These are phyloP conservation scores for Tolypocladium endophyticum DNA, from an alignment of 2,329 filamentous ascomycete genomes.

Conservation along the genomic window DNA sequence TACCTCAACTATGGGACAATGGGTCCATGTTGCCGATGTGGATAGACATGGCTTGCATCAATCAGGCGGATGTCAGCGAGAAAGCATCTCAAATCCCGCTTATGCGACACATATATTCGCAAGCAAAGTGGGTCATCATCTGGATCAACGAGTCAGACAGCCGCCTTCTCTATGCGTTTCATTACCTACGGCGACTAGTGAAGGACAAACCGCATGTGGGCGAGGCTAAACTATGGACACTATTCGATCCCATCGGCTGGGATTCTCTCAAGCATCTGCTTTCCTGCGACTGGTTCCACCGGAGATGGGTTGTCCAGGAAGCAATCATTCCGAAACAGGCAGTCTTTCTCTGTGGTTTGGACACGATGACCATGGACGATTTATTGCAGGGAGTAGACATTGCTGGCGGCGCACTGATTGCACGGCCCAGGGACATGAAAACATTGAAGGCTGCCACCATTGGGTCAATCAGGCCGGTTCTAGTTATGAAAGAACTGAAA, in stretches of 20 bases:
- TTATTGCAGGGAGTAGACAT: background rate
- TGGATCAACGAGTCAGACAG: background rate
- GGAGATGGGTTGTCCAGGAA: background rate
- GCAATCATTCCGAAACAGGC: background rate
- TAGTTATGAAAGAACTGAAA: background rate
- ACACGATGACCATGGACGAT: background rate
- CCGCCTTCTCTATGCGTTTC: background rate
- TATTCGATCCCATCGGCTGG: background rate
- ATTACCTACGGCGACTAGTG: background rate
- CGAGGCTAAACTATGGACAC: background rate
- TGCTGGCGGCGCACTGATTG: background rate
- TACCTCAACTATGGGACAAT: background rate
- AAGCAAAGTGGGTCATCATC: background rate
- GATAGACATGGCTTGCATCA: background rate
- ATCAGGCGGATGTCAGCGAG: background rate
- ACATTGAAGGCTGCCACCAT: background rate
- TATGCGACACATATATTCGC: background rate
- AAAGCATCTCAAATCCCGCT: background rate
- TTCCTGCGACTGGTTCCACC: background rate
- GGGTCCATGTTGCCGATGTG: background rate
- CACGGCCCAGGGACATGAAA: background rate
- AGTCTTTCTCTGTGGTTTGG: background rate
- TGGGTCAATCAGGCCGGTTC: background rate
- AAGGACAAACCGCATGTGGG: background rate
- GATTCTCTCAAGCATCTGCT: background rate